These are phyloP conservation scores for Conidiobolus incongruus DNA, from an alignment of 371 early-diverging fungal species.

Conservation along the genomic window DNA sequence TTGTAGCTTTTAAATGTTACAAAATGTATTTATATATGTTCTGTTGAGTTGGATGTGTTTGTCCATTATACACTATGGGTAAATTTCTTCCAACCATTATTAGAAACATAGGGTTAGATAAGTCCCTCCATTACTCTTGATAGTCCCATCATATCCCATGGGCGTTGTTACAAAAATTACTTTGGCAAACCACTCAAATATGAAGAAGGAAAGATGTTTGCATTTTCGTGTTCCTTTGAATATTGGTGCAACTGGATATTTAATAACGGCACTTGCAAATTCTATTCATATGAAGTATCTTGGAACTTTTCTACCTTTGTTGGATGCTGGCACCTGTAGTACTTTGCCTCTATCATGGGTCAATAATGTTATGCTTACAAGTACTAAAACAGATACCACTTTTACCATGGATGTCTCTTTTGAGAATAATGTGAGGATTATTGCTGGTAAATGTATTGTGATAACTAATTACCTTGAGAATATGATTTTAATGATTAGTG, in stretches of 20 bases:
- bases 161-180: conserved; percentile 26
- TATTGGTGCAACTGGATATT: conserved; percentile 34
- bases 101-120: conserved; percentile 11
- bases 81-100: conserved; percentile 43
- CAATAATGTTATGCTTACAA: conserved; percentile 16
- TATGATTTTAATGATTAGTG: not conserved
- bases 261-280: conserved; percentile 20
- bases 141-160: conserved; percentile 18
- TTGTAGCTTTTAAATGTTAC: conserved; percentile 18
- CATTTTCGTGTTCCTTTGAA: conserved; percentile 31
- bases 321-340: conserved; percentile 23
- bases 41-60: conserved; percentile 13
- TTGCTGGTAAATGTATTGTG: too few relatives aligned
- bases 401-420: too few relatives aligned
- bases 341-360: conserved; percentile 36
- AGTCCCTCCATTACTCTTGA: conserved; percentile 24
- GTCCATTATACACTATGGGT: conserved; percentile 21
- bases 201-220: conserved; percentile 31
- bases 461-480: not conserved
- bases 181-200: too few relatives aligned
- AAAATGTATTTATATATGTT: conserved; percentile 16
- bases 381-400: too few relatives aligned
- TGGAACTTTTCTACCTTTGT: conserved; percentile 19
- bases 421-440: too few relatives aligned
- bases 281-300: too few relatives aligned